These are phyloP conservation scores for Pluteus cervinus DNA, from an alignment of 768 basidiomycete species.

Conservation along the genomic window DNA sequence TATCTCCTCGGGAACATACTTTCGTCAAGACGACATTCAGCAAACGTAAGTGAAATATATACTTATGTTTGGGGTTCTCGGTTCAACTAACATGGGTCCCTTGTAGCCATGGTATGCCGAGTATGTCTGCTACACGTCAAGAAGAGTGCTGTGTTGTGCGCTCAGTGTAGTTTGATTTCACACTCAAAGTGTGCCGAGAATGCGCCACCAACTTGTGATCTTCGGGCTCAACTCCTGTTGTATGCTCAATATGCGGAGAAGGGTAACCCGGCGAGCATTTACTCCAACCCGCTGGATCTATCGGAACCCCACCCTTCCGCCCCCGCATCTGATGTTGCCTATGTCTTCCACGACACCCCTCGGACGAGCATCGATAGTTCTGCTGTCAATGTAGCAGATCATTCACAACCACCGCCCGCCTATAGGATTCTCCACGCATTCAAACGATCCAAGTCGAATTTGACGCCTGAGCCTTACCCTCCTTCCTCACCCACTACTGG, in stretches of 20 bases:
- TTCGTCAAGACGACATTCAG: conserved; percentile 93
- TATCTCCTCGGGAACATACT: conserved; percentile 66
- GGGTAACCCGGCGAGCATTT: conserved; percentile 46
- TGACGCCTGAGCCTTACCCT: conserved; percentile 36
- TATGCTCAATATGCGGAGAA: conserved; percentile 77
- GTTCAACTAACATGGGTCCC: conserved; percentile 6
- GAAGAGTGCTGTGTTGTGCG: conserved; percentile 83
- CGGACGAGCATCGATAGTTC: conserved; percentile 43
- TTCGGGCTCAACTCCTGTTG: conserved; percentile 72
- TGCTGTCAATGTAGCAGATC: conserved; percentile 25
- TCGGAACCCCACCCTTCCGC: conserved; percentile 33
- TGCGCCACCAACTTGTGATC: conserved; percentile 76
- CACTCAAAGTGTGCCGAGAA: conserved; percentile 72
- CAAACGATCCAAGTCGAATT: conserved; percentile 57
- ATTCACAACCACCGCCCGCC: conserved; percentile 45
- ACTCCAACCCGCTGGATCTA: conserved; percentile 47
- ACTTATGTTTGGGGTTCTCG: conserved; percentile 3
- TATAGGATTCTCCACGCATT: conserved; percentile 64
- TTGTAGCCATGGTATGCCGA: conserved; percentile 76
- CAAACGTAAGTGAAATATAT: conserved; percentile 71
- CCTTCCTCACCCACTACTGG: conserved; percentile 24
- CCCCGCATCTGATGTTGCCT: conserved; percentile 54
- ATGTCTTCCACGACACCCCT: conserved; percentile 38
- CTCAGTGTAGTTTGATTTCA: conserved; percentile 83
- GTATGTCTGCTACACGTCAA: conserved; percentile 78